Evolutionary conservation across 192 early-diverging fungal genomes (phyloP).

Genomic region (Helicostylum pulchrum): DNA sequence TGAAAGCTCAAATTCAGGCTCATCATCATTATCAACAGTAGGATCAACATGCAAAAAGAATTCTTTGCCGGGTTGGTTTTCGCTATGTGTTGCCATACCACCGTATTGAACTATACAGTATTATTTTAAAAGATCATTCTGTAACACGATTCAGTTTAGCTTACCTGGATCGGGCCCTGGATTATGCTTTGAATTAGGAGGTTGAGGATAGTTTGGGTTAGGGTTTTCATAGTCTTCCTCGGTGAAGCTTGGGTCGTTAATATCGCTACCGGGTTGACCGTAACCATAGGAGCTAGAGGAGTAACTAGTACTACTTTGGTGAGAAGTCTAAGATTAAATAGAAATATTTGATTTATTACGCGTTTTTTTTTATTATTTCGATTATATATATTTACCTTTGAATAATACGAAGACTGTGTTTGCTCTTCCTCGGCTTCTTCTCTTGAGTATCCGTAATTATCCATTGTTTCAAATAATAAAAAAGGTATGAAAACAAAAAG

Average conservation of each 20-base stretch:
- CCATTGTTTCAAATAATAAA: neutral
- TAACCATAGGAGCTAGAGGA: no score
- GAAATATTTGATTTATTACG: no score
- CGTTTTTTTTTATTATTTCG: neutral
- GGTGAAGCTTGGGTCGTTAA: slow-evolving; percentile 1
- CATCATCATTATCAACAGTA: slow-evolving; percentile 18
- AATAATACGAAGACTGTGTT: neutral
- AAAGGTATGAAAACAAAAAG: neutral
- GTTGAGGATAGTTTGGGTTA: slow-evolving; percentile 27
- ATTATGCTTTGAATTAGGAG: slow-evolving; percentile 27
- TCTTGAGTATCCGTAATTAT: neutral
- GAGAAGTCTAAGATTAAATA: neutral
- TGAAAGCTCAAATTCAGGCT: slow-evolving; percentile 44
- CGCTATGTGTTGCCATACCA: neutral
- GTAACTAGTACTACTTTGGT: no score
- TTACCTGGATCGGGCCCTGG: slow-evolving; percentile 17
- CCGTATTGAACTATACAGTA: slow-evolving; percentile 6
- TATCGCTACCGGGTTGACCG: neutral
- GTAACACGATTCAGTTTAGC: neutral
- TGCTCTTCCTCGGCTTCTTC: neutral
- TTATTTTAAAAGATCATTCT: no score
- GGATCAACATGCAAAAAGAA: slow-evolving; percentile 25
- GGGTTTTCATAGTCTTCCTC: slow-evolving; percentile 9
- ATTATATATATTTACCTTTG: neutral
- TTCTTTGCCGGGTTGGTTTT: neutral